Evolutionary conservation across 768 basidiomycete species (phyloP), one percentile per base, ranked within the genome.

Genomic region (Gloeopeniophorella convolvens): DNA sequence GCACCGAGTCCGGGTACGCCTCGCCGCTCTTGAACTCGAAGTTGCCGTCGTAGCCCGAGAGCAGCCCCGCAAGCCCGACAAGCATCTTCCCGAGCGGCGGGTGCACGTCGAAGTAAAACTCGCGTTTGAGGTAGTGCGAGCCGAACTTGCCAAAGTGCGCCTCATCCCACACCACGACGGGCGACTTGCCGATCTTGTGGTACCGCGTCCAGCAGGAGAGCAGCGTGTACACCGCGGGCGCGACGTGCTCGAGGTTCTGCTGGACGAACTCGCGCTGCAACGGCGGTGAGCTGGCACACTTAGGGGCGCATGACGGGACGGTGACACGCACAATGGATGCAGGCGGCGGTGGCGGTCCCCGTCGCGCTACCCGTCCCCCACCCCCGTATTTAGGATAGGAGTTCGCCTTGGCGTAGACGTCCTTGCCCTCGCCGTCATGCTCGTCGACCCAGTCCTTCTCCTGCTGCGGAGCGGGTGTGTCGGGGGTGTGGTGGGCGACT

Each of bases 81-180:
- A 99, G 77, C 93, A 99, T 98, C 75, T 99, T 99, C 3, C 96
- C 96, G 34, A 99, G 76, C 0, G 96, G 96, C 5, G 96, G 96
- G 62, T 99, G 96, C 23, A 98, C 96, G 63, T 99, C 96, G 66
- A 98, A 98, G 74, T 97, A 98, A 70, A 98, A 98, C 66, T 96
- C 92, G 62, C 93, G 88, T 68, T 97, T 96, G 68, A 99, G 82
- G 68, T 99, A 98, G 68, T 97, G 86, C 43, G 90, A 90, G 43
- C 91, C 96, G 69, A 99, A 98, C 70, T 99, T 98, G 59, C 96
- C 96, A 68, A 98, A 99, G 68, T 99, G 96, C 32, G 96, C 95
- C 73, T 99, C 96, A 67, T 99, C 96, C 96, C 95, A 98, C 51
- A 98, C 82, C 67, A 99, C 95, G 56, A 78, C 64, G 62, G 85